Base-by-base conservation (phyloP, 2,329 filamentous ascomycete species). In the Fusarium humuli region DNA sequence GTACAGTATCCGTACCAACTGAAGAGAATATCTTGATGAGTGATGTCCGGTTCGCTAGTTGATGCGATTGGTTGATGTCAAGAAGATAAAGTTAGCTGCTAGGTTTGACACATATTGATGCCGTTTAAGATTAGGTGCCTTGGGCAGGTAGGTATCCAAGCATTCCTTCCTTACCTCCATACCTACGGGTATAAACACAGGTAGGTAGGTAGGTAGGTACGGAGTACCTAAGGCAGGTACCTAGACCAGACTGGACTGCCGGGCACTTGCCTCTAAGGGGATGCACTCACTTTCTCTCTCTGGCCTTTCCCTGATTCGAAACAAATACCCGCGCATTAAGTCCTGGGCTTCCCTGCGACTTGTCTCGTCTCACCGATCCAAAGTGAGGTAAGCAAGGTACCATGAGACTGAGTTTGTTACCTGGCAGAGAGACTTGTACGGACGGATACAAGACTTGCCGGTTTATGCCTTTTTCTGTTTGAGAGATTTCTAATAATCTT, bases 251-350 rank as follows among this genome's bases (percentile, higher is more conserved):
- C 44, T 16, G 32, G 61, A 61, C 57, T 55, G 47, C 57, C 37
- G 29, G 59, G n/a, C 22, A 40, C 42, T 29, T 63, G 41, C 49
- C 44, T 42, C 25, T 42, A 56, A 53, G 52, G 55, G 62, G 50
- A 63, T 40, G 25, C 61, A 22, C 49, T 53, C 23, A 20, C 20
- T n/a, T 10, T 27, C 49, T 42, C 32, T 41, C 29, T 64, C 29
- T 57, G 20, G 34, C 32, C 67, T 63, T 65, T 70, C 25, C 67
- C 58, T 67, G 63, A 71, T 70, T 70, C 34, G 67, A 68, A 58
- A 64, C 41, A 56, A 61, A 64, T 42, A 59, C 47, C 67, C 63
- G 56, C 66, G 62, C 63, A 57, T 60, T 68, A 49, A 63, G 62
- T 34, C 45, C 45, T 47, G 46, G 44, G 41, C 54, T 68, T 46